phyloP scores from a whole-genome alignment of 23 red algal genomes.

The Gracilaria domingensis region DNA sequence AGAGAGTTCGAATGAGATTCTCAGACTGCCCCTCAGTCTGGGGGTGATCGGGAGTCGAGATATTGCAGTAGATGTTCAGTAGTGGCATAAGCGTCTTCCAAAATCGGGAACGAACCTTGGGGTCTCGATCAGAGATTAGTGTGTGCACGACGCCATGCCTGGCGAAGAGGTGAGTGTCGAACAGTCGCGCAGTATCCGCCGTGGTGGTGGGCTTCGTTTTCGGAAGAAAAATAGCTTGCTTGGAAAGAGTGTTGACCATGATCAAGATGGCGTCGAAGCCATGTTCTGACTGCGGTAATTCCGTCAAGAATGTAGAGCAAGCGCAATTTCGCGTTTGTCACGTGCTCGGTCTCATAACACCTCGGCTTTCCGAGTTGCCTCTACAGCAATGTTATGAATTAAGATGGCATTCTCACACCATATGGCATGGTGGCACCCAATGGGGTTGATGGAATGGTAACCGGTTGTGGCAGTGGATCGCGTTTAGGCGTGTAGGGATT shows the following conservation, averaged over 20 bases:
- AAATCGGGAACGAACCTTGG: neutral
- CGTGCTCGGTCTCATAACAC: too few species aligned
- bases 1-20: constrained; percentile 5
- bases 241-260: constrained; percentile 32
- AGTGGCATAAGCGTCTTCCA: constrained; percentile 23
- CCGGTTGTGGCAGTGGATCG: too few species aligned
- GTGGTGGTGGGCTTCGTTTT: neutral
- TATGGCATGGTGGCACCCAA: too few species aligned
- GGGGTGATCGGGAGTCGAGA: constrained; percentile 2
- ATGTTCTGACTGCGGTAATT: too few species aligned
- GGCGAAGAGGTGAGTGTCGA: constrained; percentile 17
- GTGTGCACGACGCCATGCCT: neutral
- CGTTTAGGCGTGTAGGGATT: too few species aligned
- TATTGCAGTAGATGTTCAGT: neutral
- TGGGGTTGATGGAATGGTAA: too few species aligned
- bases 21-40: too few species aligned
- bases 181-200: neutral
- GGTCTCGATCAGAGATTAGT: constrained; percentile 24
- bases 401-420: too few species aligned
- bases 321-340: too few species aligned
- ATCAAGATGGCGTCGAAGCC: neutral
- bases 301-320: too few species aligned
- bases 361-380: too few species aligned
- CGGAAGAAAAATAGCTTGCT: constrained; percentile 30
- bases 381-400: too few species aligned